Conservation (phyloP, 768 basidiomycete species). For the Lactarius quietus region DNA sequence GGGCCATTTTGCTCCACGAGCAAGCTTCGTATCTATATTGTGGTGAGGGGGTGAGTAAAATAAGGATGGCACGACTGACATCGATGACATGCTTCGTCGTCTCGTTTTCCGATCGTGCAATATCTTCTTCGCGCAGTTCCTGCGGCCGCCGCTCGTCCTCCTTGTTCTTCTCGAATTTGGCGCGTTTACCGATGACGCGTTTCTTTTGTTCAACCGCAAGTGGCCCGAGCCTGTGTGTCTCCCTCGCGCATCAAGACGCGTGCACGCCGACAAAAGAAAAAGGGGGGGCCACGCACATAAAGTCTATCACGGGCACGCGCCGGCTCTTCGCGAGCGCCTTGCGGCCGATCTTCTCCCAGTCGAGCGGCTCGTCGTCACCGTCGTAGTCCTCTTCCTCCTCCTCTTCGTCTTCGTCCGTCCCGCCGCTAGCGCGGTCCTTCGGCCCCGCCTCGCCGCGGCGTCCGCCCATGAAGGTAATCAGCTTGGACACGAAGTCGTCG, state of each 20-base stretch:
- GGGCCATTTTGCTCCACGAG: conserved; percentile 45
- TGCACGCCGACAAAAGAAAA: background rate
- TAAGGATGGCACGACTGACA: conserved; percentile 41
- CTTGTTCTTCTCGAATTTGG: conserved; percentile 68
- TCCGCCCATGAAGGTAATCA: conserved; percentile 76
- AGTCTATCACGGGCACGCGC: conserved; percentile 76
- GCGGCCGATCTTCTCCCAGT: conserved; percentile 87
- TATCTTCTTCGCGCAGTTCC: conserved; percentile 80
- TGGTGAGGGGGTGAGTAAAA: background rate
- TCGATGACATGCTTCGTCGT: conserved; percentile 80
- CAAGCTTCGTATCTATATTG: conserved; percentile 54
- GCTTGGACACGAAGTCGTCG: conserved; percentile 81
- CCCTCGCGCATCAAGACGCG: conserved; percentile 22
- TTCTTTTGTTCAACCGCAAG: conserved; percentile 84
- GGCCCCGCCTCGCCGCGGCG: conserved; percentile 42
- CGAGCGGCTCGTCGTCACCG: conserved; percentile 42
- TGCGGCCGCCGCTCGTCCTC: conserved; percentile 68
- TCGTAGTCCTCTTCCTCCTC: conserved; percentile 40
- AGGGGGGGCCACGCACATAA: conserved; percentile 65
- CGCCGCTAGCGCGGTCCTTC: conserved; percentile 34
- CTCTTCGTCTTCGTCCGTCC: conserved; percentile 52
- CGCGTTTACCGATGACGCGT: conserved; percentile 53
- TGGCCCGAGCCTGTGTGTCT: conserved; percentile 77
- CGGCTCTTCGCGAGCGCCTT: conserved; percentile 77
- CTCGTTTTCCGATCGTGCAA: conserved; percentile 79